These are phyloP conservation scores for Eruca vesicaria DNA, from an alignment of 441 rosid genomes.

Conservation along the genomic window DNA sequence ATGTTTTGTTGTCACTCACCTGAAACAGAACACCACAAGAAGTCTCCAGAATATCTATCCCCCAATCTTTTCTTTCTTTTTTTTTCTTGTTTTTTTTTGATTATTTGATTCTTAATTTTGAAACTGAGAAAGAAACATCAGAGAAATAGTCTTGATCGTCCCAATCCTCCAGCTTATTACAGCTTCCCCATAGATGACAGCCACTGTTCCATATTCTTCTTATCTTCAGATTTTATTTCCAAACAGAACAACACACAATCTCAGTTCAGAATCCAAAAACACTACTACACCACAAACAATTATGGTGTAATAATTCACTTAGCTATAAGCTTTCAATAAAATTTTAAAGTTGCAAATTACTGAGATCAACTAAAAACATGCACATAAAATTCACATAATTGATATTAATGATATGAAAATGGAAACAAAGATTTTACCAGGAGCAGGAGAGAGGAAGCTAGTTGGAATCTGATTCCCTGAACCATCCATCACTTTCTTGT, in stretches of 20 bases:
- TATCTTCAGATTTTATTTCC: slow-evolving; percentile 9
- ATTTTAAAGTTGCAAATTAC: neutral
- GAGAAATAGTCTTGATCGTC: slow-evolving; percentile 5
- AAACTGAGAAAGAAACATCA: slow-evolving; percentile 5
- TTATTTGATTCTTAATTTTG: neutral
- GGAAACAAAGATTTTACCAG: slow-evolving; percentile 48
- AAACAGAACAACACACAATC: too few relatives aligned
- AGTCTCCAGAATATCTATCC: slow-evolving; percentile 32
- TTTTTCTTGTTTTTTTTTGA: neutral
- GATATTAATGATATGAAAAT: neutral
- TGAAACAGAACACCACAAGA: slow-evolving; percentile 17
- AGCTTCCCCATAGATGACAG: slow-evolving; percentile 39
- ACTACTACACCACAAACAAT: slow-evolving; percentile 5
- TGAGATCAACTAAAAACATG: slow-evolving; percentile 5
- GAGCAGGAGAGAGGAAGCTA: slow-evolving; percentile 37
- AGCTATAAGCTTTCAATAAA: neutral
- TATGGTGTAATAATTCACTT: too few relatives aligned
- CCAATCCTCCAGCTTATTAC: slow-evolving; percentile 7
- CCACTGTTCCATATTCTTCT: slow-evolving; percentile 34
- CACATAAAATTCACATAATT: neutral
- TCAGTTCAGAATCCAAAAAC: neutral
- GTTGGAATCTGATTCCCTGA: slow-evolving; percentile 50
- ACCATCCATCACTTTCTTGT: slow-evolving; percentile 40
- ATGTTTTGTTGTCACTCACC: slow-evolving; percentile 19
- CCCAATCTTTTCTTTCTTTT: slow-evolving; percentile 10